Evolutionary conservation across 352 stramenopile species (phyloP), one percentile per base, ranked within the genome.

Genomic region (Globisporangium iwayamae): DNA sequence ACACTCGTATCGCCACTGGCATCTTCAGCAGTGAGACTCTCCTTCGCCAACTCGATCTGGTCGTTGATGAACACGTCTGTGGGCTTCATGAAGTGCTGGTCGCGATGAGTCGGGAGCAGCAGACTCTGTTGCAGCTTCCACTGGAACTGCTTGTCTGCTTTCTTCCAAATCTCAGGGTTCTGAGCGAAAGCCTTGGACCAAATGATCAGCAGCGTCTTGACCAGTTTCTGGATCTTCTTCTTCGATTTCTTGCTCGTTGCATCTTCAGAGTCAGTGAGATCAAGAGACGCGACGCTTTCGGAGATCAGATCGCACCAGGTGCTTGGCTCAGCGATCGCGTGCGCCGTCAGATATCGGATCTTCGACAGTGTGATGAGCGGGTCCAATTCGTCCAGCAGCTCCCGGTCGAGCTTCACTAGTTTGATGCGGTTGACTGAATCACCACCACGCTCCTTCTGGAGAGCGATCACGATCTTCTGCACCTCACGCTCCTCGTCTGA

Each of bases 61-160:
- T 93, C 83, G 54, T 93, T 91, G 11, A 92, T 32, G 52, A 83
- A 91, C 56, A 91, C 43, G 14, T 88, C 71, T 0, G 54, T 51
- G 30, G 69, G 69, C 25, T 60, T 69, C 11, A 36, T n/a, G 41
- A 71, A 79, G 50, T 25, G 48, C 46, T 60, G 36, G 11, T 59
- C 39, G 13, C 34, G 46, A 11, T 79, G 58, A 20, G 63, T 74
- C 9, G 70, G 75, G 22, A 79, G 79, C 4, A 83, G 6, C 14
- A 63, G 51, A 20, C 71, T 61, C 28, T 69, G 69, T 48, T 84
- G 77, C 18, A 75, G 18, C 30, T 43, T 70, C 48, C 18, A 62
- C 20, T 71, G 62, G 34, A 80, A 73, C 22, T 68, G 38, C 18
- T 34, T 18, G 13, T 70, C 61, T 2, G 73, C 45, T 46, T 38